Evolutionary conservation across 129 eudicot genomes (phyloP).

Genomic region (Ambrosia trifida): DNA sequence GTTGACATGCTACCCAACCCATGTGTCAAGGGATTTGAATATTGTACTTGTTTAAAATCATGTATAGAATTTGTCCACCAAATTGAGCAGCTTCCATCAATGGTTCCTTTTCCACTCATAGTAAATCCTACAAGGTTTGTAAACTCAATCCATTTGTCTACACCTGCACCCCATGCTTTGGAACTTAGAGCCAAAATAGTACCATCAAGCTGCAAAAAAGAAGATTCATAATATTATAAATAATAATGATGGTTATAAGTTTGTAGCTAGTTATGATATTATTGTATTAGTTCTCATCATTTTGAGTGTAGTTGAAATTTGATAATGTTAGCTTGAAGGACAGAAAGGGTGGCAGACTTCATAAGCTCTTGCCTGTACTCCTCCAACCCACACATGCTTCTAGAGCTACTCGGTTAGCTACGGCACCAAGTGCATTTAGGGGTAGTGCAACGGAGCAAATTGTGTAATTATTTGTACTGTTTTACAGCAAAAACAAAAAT

Average conservation of each 20-base stretch:
- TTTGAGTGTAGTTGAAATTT: background rate
- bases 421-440: too few relatives aligned
- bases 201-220: slow-evolving; percentile 72
- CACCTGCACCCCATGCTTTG: slow-evolving; percentile 54
- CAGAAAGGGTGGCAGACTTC: too few relatives aligned
- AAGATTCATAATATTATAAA: background rate
- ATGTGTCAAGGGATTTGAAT: background rate
- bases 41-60: slow-evolving; percentile 32
- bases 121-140: slow-evolving; percentile 65
- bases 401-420: too few relatives aligned
- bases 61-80: slow-evolving; percentile 63
- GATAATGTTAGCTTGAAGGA: too few relatives aligned
- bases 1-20: background rate
- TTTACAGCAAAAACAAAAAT: too few relatives aligned
- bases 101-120: slow-evolving; percentile 62
- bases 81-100: slow-evolving; percentile 80
- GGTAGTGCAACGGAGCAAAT: too few relatives aligned
- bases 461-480: too few relatives aligned
- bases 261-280: background rate
- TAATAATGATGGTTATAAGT: background rate
- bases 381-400: too few relatives aligned
- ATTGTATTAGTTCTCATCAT: background rate
- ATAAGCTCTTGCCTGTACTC: too few relatives aligned
- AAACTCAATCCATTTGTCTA: slow-evolving; percentile 74
- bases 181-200: slow-evolving; percentile 71